Conservation (phyloP, 2,329 filamentous ascomycete genomes). For the Cercospora sojina region DNA sequence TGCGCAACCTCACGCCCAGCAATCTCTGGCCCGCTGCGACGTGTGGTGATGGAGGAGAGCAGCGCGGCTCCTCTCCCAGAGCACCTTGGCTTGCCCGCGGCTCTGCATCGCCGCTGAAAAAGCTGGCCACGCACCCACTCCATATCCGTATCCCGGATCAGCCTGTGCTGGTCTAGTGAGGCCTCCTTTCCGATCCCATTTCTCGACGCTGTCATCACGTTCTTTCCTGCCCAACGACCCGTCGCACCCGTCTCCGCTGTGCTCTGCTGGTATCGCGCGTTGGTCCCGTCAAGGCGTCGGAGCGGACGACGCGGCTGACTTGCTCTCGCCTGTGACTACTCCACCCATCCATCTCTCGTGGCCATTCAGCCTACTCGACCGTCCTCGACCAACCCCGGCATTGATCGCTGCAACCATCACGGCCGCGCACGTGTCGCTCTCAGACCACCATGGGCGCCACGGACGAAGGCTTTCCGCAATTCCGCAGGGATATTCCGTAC, state of each 20-base stretch:
- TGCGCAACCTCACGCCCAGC: neutral
- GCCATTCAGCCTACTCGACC: neutral
- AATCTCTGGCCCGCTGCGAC: neutral
- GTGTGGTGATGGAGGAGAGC: neutral
- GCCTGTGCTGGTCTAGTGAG: neutral
- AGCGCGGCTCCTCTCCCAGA: neutral
- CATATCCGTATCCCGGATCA: neutral
- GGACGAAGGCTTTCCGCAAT: constrained; percentile 29
- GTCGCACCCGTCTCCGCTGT: neutral
- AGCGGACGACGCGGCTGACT: neutral
- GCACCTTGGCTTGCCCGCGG: neutral
- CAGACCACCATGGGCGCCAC: constrained; percentile 16
- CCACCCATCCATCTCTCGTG: neutral
- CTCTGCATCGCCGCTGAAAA: neutral
- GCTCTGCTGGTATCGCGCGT: neutral
- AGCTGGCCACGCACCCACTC: neutral
- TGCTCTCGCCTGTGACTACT: neutral
- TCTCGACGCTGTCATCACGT: neutral
- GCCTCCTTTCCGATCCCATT: neutral
- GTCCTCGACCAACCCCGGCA: neutral
- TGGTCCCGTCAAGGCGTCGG: neutral
- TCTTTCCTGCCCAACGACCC: neutral
- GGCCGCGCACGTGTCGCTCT: neutral
- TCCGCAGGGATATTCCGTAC: constrained; percentile 34
- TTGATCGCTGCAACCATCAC: neutral